phyloP scores from a whole-genome alignment of 2,329 filamentous ascomycete genomes.

The Fusarium abutilonis region DNA sequence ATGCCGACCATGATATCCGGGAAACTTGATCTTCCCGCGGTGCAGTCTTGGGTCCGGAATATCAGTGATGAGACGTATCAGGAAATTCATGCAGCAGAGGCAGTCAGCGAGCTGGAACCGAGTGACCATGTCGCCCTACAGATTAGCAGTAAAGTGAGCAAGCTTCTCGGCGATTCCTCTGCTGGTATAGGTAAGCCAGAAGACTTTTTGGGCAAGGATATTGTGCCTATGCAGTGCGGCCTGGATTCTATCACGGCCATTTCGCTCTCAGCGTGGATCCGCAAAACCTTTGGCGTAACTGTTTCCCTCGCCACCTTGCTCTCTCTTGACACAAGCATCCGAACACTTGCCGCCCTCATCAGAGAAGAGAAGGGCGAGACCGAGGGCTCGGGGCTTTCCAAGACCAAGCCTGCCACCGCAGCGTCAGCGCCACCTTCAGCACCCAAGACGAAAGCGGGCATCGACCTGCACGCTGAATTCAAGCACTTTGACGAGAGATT shows the following conservation, averaged over 20 bases:
- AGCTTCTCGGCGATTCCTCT: not conserved
- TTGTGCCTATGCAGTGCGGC: constrained; percentile 11
- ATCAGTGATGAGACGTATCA: not conserved
- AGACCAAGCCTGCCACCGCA: not conserved
- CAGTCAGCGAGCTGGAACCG: not conserved
- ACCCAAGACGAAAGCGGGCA: not conserved
- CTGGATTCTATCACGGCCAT: constrained; percentile 17
- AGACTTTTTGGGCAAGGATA: constrained; percentile 11
- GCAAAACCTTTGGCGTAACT: constrained; percentile 6
- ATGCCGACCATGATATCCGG: constrained; percentile 25
- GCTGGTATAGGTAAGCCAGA: not conserved
- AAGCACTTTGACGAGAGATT: not conserved
- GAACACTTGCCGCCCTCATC: not conserved
- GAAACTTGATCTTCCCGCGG: constrained; percentile 11
- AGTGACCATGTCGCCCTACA: not conserved
- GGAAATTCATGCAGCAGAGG: not conserved
- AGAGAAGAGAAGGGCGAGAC: not conserved
- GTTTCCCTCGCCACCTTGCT: constrained; percentile 1
- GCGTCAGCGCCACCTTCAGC: not conserved
- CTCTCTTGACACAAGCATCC: not conserved
- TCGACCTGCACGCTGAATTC: constrained; percentile 2
- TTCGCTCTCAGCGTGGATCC: constrained; percentile 8
- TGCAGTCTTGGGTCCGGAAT: not conserved
- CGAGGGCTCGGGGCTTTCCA: not conserved
- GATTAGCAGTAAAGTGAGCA: not conserved